Evolutionary conservation across 78 protist genomes (phyloP), one percentile per base, ranked within the genome.

Genomic region (Anaeramoeba flamelloides): DNA sequence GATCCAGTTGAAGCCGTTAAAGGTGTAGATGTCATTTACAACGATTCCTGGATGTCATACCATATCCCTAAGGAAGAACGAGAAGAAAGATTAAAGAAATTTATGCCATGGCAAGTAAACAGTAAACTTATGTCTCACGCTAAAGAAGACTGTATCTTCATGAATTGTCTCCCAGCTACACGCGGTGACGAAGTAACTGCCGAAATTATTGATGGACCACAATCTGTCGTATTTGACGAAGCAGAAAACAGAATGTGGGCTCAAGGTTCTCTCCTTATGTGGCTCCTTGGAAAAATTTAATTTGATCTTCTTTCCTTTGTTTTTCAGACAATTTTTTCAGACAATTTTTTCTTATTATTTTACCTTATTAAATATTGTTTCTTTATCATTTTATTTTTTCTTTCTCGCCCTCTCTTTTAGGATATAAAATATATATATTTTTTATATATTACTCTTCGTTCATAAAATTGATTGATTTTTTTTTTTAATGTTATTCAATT

Each of bases 231-330:
- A 40, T 86, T 77, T 39, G 89, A 82, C 36, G 85, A 91, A 53
- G 94, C 93, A 34, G 91, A 90, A 41, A 90, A 90, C 80, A 81
- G 93, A 38, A 39, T 84, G 81, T 80, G 86, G 39, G 87, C 93
- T 1, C 84, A 86, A 39, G 88, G 77, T 87, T 86, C 91, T 3
- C 81, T 85, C 22, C 75, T 90, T 33, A 1, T 79, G 38, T 40
- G n/a, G n/a, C n/a, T n/a, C n/a, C n/a, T n/a, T n/a, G n/a, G n/a
- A n/a, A n/a, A n/a, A n/a, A n/a, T n/a, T n/a, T n/a, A n/a, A n/a
- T n/a, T n/a, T n/a, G n/a, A n/a, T n/a, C n/a, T n/a, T n/a, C n/a
- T n/a, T n/a, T n/a, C n/a, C n/a, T n/a, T n/a, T n/a, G n/a, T n/a
- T n/a, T n/a, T n/a, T n/a, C n/a, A n/a, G n/a, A n/a, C n/a, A n/a